Base-by-base conservation (phyloP, 495 filamentous ascomycete genomes). In the Penicillium pancosmium region DNA sequence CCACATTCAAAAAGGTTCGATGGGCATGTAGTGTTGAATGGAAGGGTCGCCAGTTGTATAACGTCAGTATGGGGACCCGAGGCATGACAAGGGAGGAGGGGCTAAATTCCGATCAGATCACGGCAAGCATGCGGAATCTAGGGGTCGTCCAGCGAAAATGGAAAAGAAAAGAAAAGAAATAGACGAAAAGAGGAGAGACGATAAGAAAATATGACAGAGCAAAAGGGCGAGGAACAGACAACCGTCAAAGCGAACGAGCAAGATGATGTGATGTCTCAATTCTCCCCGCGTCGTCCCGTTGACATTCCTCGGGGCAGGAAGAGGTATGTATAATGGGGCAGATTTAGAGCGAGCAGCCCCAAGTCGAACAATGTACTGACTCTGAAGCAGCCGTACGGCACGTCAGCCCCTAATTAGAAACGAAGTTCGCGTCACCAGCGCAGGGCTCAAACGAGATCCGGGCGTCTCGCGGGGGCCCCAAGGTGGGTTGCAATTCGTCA, bases 41-140 rank as follows among this genome's bases (percentile, higher is more conserved):
- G 23, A 54, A 55, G 48, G 40, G 31, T 55, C 34, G 41, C 52
- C 46, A 46, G 53, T 54, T 63, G 36, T 50, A 52, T 41, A 55
- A 46, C 55, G 62, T 52, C 50, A 54, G 35, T 49, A 62, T 59
- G 38, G 56, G 52, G 55, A 52, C 50, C 53, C 55, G 55, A 69
- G 56, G 59, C 61, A 67, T 67, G 52, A 60, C 54, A 68, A 62
- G 62, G 57, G 60, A 60, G 59, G 56, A 60, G 59, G 56, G 55
- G 61, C 56, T 40, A 47, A 46, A 63, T 65, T 64, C 57, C 59
- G 63, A 64, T 69, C 54, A 52, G 55, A 57, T 65, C 52, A 31
- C 31, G 31, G 12, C 19, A 63, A 59, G 31, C 50, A 34, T 56
- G 52, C 48, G 64, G 64, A 65, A 69, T 69, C 56, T 57, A 69